phyloP scores from a whole-genome alignment of 139 green algal species.

The Pleodorina starrii region DNA sequence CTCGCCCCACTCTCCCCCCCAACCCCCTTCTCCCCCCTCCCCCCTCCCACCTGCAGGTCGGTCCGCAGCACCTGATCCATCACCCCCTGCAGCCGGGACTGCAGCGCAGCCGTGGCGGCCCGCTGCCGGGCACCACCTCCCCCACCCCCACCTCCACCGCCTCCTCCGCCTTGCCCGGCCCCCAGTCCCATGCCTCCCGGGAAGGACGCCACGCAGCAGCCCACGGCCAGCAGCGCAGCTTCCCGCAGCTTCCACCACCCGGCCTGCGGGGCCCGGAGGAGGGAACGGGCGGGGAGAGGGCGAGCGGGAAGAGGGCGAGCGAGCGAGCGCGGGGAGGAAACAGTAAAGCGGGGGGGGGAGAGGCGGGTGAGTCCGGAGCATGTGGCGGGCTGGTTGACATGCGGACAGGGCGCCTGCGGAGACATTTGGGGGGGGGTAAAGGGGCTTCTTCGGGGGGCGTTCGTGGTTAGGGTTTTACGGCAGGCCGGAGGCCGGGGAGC shows the following conservation, averaged over 20 bases:
- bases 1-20: too few species aligned
- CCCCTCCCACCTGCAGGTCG: constrained; percentile 67
- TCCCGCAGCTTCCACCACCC: constrained; percentile 87
- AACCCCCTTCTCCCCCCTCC: neutral
- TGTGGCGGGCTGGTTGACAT: too few species aligned
- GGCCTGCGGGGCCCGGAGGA: constrained; percentile 26
- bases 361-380: too few species aligned
- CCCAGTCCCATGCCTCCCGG: constrained; percentile 6
- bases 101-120: neutral
- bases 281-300: neutral
- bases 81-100: constrained; percentile 56
- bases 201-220: constrained; percentile 32
- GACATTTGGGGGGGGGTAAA: too few species aligned
- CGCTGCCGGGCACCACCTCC: neutral
- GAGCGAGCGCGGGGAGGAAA: too few species aligned
- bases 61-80: constrained; percentile 68
- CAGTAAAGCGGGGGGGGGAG: too few species aligned
- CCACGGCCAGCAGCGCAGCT: constrained; percentile 82
- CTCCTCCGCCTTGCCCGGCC: too few species aligned
- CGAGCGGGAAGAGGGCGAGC: too few species aligned
- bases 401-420: too few species aligned
- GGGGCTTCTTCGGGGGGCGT: too few species aligned
- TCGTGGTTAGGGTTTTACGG: too few species aligned
- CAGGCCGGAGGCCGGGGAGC: too few species aligned
- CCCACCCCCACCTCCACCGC: neutral